Percentiles rank a stretch among this genome's conserved stretches.
phyloP scores from a whole-genome alignment of 2,329 filamentous ascomycete genomes.

The Pseudocercospora macadamiae region DNA sequence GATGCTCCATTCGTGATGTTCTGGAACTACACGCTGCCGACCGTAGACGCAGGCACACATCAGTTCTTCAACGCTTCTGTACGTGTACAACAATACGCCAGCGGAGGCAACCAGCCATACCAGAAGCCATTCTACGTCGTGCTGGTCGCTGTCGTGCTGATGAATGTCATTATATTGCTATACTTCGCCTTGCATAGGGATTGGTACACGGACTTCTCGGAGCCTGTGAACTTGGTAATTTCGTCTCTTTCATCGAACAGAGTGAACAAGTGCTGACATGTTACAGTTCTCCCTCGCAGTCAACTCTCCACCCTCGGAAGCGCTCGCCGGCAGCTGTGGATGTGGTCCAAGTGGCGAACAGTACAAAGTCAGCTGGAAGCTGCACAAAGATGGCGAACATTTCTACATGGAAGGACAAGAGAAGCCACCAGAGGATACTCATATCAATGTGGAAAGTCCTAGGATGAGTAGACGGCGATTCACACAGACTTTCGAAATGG shows the following conservation, averaged over 20 bases:
- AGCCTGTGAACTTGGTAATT: constrained; percentile 67
- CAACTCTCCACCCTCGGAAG: constrained; percentile 60
- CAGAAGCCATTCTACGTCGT: constrained; percentile 70
- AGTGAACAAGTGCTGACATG: not conserved
- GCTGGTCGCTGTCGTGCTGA: constrained; percentile 65
- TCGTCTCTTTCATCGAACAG: not conserved
- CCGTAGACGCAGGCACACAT: constrained; percentile 46
- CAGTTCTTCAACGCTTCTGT: constrained; percentile 68
- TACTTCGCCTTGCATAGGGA: constrained; percentile 64
- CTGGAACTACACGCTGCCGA: constrained; percentile 43
- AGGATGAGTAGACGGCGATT: constrained; percentile 29
- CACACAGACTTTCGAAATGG: constrained; percentile 37
- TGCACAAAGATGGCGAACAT: constrained; percentile 49
- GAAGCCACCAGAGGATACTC: constrained; percentile 7
- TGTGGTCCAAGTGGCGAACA: constrained; percentile 57
- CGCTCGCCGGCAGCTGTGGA: constrained; percentile 60
- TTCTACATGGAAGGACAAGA: constrained; percentile 56
- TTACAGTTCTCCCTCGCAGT: constrained; percentile 43
- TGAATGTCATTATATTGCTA: constrained; percentile 66
- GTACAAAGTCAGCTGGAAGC: constrained; percentile 49
- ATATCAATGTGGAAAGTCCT: constrained; percentile 21
- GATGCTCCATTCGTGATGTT: constrained; percentile 60
- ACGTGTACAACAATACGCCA: constrained; percentile 69
- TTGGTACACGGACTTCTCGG: constrained; percentile 76
- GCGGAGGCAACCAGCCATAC: constrained; percentile 63